Evolutionary conservation across 1,284 basidiomycete genomes (phyloP).

Genomic region (Ganoderma lucidum): DNA sequence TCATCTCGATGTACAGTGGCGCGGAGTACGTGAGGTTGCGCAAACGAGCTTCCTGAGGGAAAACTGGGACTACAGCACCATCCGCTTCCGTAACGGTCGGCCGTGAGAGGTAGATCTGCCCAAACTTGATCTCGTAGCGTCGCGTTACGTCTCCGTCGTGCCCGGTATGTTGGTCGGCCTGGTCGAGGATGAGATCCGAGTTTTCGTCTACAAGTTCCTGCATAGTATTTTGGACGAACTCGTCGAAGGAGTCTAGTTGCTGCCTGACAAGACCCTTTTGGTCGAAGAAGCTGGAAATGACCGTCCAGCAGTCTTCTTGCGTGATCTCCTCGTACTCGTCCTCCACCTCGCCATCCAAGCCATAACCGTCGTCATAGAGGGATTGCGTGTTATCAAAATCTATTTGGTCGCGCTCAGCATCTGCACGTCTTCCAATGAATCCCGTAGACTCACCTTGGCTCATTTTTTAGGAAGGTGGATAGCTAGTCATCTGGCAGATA

Average conservation of each 20-base stretch:
- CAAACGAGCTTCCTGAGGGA: slow-evolving; percentile 97
- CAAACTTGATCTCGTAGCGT: slow-evolving; percentile 97
- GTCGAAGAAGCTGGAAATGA: slow-evolving; percentile 96
- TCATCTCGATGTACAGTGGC: slow-evolving; percentile 96
- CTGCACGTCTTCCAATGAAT: not conserved
- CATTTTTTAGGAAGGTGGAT: slow-evolving; percentile 25
- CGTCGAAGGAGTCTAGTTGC: slow-evolving; percentile 98
- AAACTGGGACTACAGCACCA: slow-evolving; percentile 92
- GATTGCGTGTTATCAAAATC: slow-evolving; percentile 52
- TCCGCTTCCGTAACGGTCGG: slow-evolving; percentile 97
- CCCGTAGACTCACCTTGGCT: slow-evolving; percentile 30
- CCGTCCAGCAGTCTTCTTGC: slow-evolving; percentile 95
- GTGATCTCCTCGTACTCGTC: slow-evolving; percentile 81
- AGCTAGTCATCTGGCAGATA: not conserved
- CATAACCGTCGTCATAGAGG: slow-evolving; percentile 68
- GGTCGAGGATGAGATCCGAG: slow-evolving; percentile 92
- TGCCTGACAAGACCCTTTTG: slow-evolving; percentile 98
- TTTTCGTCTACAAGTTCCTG: slow-evolving; percentile 99
- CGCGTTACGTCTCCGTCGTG: slow-evolving; percentile 81
- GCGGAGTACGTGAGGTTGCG: slow-evolving; percentile 97
- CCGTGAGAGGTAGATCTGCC: slow-evolving; percentile 96
- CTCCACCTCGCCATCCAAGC: slow-evolving; percentile 68
- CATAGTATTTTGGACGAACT: slow-evolving; percentile 99
- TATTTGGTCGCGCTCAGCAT: not conserved
- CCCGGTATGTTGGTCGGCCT: slow-evolving; percentile 95